Evolutionary conservation across 805 yeast genomes (phyloP), one percentile per base, ranked within the genome.

Genomic region (Maudiozyma turicensis): DNA sequence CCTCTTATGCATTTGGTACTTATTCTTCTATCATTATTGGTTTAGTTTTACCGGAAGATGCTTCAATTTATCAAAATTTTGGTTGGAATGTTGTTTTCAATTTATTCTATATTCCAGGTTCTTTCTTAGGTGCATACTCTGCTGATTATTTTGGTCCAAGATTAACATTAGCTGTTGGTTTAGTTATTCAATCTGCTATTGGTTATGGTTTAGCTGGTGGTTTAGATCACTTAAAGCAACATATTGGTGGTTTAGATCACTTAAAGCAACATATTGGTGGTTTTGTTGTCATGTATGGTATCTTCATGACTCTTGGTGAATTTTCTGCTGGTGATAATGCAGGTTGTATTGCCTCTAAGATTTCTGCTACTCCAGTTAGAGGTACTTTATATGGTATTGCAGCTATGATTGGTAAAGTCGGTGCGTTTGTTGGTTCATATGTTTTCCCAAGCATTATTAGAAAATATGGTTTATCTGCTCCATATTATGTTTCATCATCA

Each of bases 91-190:
- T 86, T 52, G 91, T 91, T 6, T 76, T 90, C 59, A 87, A 88
- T 68, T 71, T 85, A 59, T 90, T 91, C 68, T 89, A 90, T 67
- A 69, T 90, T 38, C 97, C 97, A 11, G 98, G 97, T 57, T 76
- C 95, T 1, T 78, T 88, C 65, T 64, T 85, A 26, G 97, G 98
- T 60, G 96, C 95, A n/a, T 60, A 77, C 46, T 68, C 79, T 39
- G 76, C 95, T n/a, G 97, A 91, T 67, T 86, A 78, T 67, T 60
- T 89, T 50, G 98, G 98, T n/a, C 96, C 97, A 48, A 78, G 96
- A 67, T 64, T 84, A 52, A 85, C 96, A 8, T 69, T 88, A 43
- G 76, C 73, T 33, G 48, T 72, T 49, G 97, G 96, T 60, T 81
- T 87, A 28, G 55, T 73, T 45, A 54, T 77, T 40, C 97, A 91